These are phyloP conservation scores for Tolypocladium album DNA, from an alignment of 2,329 filamentous ascomycete species.

Conservation along the genomic window DNA sequence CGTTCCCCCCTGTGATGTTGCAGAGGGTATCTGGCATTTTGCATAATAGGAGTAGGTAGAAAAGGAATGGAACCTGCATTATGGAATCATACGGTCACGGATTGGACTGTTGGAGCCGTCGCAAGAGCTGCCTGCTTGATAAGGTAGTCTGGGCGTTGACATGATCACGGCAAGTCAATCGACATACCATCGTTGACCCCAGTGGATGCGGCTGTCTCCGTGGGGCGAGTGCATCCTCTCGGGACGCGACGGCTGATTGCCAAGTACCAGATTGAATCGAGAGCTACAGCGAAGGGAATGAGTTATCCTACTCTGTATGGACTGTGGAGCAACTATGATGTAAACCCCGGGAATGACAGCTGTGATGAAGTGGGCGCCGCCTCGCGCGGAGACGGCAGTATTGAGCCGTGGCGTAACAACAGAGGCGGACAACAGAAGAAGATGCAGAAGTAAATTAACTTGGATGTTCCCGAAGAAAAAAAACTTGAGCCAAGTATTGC, in stretches of 20 bases:
- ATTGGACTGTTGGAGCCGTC: neutral
- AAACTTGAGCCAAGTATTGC: neutral
- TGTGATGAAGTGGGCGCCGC: neutral
- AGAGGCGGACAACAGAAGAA: neutral
- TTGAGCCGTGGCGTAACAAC: neutral
- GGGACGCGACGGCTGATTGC: neutral
- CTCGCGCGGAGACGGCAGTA: neutral
- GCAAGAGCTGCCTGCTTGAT: neutral
- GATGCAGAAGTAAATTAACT: neutral
- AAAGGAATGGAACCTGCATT: slow-evolving; percentile 21
- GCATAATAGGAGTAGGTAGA: slow-evolving; percentile 26
- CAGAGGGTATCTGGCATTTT: slow-evolving; percentile 21
- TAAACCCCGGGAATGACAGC: neutral
- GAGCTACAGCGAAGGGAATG: neutral
- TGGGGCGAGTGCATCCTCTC: too few relatives aligned
- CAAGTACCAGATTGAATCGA: neutral
- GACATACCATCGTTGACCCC: neutral
- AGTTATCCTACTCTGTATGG: neutral
- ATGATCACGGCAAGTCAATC: neutral
- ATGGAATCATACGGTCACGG: slow-evolving; percentile 3
- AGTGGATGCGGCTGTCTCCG: neutral
- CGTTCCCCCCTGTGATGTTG: slow-evolving; percentile 14
- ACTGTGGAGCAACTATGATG: neutral
- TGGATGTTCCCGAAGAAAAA: neutral
- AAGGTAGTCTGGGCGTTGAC: neutral